These are phyloP conservation scores for Populus simonii DNA, from an alignment of 345 rosid genomes.

Conservation along the genomic window DNA sequence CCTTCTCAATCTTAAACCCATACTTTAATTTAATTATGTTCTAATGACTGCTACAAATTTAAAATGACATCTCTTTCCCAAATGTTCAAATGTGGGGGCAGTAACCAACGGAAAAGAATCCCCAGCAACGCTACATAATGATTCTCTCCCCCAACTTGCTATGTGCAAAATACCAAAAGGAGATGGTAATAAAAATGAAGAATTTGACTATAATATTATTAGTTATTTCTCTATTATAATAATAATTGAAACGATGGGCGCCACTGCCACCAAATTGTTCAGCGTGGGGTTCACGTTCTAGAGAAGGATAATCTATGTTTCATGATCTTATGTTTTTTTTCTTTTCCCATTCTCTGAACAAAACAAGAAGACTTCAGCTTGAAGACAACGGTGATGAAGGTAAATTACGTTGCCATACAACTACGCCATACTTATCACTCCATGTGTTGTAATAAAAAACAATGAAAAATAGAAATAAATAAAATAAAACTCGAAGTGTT, in stretches of 20 bases:
- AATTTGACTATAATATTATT: no score
- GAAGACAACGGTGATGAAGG: neutral
- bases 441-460: no score
- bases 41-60: neutral
- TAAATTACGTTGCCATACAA: neutral
- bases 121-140: neutral
- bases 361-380: neutral
- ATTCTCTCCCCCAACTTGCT: neutral
- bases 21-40: neutral
- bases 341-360: neutral
- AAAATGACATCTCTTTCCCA: neutral
- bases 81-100: neutral
- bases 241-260: neutral
- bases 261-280: neutral
- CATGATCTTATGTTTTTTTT: neutral
- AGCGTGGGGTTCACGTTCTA: constrained; percentile 25
- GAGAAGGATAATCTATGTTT: neutral
- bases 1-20: neutral
- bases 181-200: neutral
- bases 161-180: neutral
- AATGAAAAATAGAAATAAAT: no score
- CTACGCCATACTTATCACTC: neutral
- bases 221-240: neutral
- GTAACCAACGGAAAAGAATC: neutral
- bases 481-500: no score